A percentile compares a stretch with the other conserved stretches of the same genome.
These are phyloP conservation scores for Amylocystis lapponica DNA, from an alignment of 768 basidiomycete species.

Conservation along the genomic window DNA sequence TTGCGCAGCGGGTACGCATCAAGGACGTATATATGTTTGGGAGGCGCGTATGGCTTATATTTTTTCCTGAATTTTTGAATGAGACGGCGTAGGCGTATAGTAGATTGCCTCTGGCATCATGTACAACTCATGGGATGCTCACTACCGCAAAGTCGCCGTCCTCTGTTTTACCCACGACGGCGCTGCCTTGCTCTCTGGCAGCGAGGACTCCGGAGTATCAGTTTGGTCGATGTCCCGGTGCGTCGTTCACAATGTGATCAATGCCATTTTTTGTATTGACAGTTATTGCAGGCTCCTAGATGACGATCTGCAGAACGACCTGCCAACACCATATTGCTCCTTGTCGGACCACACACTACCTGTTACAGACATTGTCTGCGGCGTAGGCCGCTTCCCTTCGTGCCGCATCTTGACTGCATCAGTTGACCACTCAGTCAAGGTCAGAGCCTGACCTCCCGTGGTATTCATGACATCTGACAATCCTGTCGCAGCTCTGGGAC, in stretches of 20 bases:
- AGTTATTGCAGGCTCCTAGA: slow-evolving; percentile 58
- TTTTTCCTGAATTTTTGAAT: not conserved
- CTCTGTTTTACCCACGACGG: slow-evolving; percentile 83
- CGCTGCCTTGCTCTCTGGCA: slow-evolving; percentile 74
- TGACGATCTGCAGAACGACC: slow-evolving; percentile 65
- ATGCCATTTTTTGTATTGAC: slow-evolving; percentile 14
- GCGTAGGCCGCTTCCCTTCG: slow-evolving; percentile 72
- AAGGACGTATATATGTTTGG: slow-evolving; percentile 93
- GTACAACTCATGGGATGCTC: slow-evolving; percentile 89
- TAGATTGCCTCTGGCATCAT: slow-evolving; percentile 93
- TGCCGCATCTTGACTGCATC: slow-evolving; percentile 78
- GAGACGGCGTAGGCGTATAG: slow-evolving; percentile 6
- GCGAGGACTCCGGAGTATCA: slow-evolving; percentile 84
- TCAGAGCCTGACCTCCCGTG: slow-evolving; percentile 21
- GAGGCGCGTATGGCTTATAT: slow-evolving; percentile 56
- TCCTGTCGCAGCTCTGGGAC: slow-evolving; percentile 65
- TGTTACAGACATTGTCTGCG: slow-evolving; percentile 75
- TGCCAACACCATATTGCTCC: slow-evolving; percentile 70
- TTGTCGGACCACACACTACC: slow-evolving; percentile 91
- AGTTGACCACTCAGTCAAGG: slow-evolving; percentile 89
- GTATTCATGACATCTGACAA: slow-evolving; percentile 8
- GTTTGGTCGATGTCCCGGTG: slow-evolving; percentile 91
- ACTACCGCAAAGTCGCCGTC: slow-evolving; percentile 85
- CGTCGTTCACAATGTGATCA: too few relatives aligned
- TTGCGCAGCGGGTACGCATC: slow-evolving; percentile 83